These are phyloP conservation scores for Crithidia expoeki DNA, from an alignment of 208 protist genomes.

Conservation along the genomic window DNA sequence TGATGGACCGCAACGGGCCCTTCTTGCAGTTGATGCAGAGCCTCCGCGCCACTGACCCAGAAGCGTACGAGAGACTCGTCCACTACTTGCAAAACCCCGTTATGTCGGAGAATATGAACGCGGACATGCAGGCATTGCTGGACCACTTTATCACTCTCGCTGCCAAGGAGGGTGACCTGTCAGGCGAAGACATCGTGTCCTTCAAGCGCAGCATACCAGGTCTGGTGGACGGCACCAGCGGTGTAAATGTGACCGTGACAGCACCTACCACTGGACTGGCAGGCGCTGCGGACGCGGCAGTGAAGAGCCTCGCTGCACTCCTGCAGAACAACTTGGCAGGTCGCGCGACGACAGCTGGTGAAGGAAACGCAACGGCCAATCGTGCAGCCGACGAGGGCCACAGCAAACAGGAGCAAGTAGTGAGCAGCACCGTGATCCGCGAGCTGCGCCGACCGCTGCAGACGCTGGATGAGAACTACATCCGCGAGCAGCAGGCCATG, in stretches of 20 bases:
- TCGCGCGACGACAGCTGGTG: not conserved
- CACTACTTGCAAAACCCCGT: conserved; percentile 63
- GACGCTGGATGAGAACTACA: conserved; percentile 52
- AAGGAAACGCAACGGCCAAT: not conserved
- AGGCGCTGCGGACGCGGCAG: not conserved
- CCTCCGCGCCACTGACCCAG: conserved; percentile 53
- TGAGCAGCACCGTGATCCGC: conserved; percentile 30
- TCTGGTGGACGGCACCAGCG: conserved; percentile 28
- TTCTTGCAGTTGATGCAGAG: conserved; percentile 75
- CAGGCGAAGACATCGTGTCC: conserved; percentile 43
- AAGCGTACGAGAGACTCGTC: conserved; percentile 69
- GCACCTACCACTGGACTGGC: not conserved
- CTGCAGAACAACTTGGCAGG: not conserved
- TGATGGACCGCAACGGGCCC: conserved; percentile 67
- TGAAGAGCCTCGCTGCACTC: conserved; percentile 1
- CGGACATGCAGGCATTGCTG: conserved; percentile 42
- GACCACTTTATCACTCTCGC: conserved; percentile 61
- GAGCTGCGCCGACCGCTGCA: conserved; percentile 41
- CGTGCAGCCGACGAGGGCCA: not conserved
- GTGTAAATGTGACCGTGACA: not conserved
- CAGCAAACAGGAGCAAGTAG: conserved; percentile 18
- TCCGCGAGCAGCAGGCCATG: conserved; percentile 64
- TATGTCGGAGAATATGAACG: conserved; percentile 15
- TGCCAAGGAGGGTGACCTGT: conserved; percentile 42
- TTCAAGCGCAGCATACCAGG: conserved; percentile 69